These are phyloP conservation scores for Tolypocladium guangdongense DNA, from an alignment of 2,329 filamentous ascomycete species.

Conservation along the genomic window DNA sequence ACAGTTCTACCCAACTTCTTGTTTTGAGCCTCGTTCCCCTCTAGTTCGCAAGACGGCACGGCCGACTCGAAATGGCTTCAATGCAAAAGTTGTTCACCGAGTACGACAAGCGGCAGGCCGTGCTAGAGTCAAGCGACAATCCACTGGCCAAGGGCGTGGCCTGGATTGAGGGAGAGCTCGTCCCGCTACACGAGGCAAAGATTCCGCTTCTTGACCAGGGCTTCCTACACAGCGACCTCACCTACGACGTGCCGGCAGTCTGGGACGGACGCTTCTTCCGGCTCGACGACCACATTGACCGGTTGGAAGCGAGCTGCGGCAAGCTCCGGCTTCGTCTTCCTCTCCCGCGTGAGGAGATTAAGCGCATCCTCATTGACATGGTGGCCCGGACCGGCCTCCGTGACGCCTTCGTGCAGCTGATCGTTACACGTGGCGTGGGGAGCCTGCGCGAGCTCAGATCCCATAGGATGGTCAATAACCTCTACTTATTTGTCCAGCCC, in stretches of 20 bases:
- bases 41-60: no score
- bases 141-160: conserved; percentile 32
- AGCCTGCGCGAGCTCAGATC: conserved; percentile 24
- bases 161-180: conserved; percentile 32
- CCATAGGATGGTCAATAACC: conserved; percentile 24
- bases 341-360: conserved; percentile 25
- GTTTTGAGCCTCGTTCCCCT: no score
- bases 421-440: conserved; percentile 36
- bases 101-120: conserved; percentile 16
- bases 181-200: conserved; percentile 32
- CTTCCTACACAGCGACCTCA: conserved; percentile 39
- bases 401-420: conserved; percentile 38
- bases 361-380: conserved; percentile 29
- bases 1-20: no score
- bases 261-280: conserved; percentile 43
- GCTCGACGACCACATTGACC: conserved; percentile 35
- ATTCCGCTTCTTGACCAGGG: conserved; percentile 40
- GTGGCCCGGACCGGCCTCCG: conserved; percentile 31
- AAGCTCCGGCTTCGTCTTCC: conserved; percentile 35
- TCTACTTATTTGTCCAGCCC: conserved; percentile 37
- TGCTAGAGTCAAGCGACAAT: conserved; percentile 22
- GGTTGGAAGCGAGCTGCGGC: conserved; percentile 29
- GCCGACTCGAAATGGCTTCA: no score
- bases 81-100: no score
- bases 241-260: conserved; percentile 39